Conservation (phyloP, 331 rosid species). For the Pyracantha coccinea region DNA sequence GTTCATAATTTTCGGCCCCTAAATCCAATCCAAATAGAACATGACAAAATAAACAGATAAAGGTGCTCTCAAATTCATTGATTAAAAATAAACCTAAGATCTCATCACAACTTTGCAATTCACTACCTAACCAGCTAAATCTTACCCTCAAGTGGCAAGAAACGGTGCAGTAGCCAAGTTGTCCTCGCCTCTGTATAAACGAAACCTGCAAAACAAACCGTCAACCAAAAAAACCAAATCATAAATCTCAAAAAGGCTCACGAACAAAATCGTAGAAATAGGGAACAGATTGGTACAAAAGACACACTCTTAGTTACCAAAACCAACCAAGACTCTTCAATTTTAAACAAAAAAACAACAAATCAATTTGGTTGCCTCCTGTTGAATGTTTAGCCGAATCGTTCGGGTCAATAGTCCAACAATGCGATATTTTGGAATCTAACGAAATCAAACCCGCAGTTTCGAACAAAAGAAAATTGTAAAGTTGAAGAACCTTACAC, state of each 20-base stretch:
- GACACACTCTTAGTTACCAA: slow-evolving; percentile 79
- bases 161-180: slow-evolving; percentile 38
- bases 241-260: neutral
- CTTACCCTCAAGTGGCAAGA: slow-evolving; percentile 22
- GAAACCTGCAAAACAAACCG: slow-evolving; percentile 38
- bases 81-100: neutral
- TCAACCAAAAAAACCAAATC: neutral
- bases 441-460: too few relatives aligned
- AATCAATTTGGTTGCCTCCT: too few relatives aligned
- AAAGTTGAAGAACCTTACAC: too few relatives aligned
- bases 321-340: too few relatives aligned
- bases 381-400: too few relatives aligned
- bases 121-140: neutral
- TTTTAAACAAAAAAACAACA: too few relatives aligned
- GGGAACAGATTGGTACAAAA: neutral
- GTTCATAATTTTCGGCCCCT: neutral
- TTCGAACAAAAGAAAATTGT: too few relatives aligned
- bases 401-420: too few relatives aligned
- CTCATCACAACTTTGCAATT: neutral
- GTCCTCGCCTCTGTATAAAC: slow-evolving; percentile 75
- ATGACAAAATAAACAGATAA: neutral
- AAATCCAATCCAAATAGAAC: neutral
- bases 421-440: too few relatives aligned
- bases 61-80: neutral
- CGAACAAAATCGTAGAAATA: neutral